Percentiles rank a stretch among this genome's conserved stretches.
Evolutionary conservation across 352 stramenopile genomes (phyloP).

Genomic region (Pythium insidiosum): DNA sequence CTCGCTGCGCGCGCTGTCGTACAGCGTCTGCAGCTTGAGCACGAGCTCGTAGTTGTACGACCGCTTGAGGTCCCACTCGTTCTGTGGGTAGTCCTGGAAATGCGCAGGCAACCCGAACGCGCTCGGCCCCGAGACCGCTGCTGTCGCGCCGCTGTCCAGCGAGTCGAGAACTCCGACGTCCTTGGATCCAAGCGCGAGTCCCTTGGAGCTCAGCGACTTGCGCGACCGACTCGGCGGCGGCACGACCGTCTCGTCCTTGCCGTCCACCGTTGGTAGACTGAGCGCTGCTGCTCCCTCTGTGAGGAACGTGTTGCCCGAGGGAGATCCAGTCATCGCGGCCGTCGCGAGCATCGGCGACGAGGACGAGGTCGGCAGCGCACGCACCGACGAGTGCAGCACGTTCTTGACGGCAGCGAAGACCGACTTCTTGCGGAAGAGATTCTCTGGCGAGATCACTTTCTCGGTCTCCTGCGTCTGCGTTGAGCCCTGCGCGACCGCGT

Average conservation of each 20-base stretch:
- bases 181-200: neutral
- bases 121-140: constrained; percentile 15
- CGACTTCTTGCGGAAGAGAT: constrained; percentile 57
- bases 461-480: constrained; percentile 26
- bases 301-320: constrained; percentile 13
- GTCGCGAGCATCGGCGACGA: constrained; percentile 8
- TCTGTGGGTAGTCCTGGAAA: constrained; percentile 74
- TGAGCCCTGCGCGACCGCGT: constrained; percentile 22
- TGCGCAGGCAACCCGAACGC: constrained; percentile 60
- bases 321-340: neutral
- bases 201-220: neutral
- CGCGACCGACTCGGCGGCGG: too few species aligned
- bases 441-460: constrained; percentile 55
- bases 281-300: constrained; percentile 5
- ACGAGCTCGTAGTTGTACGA: constrained; percentile 76
- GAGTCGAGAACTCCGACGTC: constrained; percentile 19
- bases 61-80: constrained; percentile 66
- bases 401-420: constrained; percentile 53
- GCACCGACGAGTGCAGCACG: constrained; percentile 48
- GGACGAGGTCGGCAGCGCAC: constrained; percentile 24
- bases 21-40: constrained; percentile 67
- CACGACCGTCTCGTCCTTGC: constrained; percentile 1
- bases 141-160: constrained; percentile 12
- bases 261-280: neutral
- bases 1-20: constrained; percentile 56